Conservation (phyloP, 1,284 basidiomycete species). For the Marasmius sp. region DNA sequence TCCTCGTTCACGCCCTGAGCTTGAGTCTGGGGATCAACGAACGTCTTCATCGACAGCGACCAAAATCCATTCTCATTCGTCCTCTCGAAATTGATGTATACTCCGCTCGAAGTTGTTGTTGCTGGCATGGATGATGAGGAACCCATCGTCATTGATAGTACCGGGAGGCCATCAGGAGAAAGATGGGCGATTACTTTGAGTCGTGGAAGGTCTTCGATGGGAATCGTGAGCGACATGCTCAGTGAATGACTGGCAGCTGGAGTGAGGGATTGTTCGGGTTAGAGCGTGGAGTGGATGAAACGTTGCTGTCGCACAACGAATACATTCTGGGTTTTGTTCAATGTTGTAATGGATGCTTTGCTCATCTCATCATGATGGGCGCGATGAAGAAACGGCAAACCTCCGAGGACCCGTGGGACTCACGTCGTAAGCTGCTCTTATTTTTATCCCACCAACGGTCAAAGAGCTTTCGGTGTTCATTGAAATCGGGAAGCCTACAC, state of each 20-base stretch:
- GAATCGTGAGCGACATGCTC: not conserved
- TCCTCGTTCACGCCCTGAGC: not conserved
- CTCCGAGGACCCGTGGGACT: too few relatives aligned
- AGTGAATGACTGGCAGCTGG: too few relatives aligned
- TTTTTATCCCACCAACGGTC: not conserved
- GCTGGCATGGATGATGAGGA: not conserved
- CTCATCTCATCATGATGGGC: too few relatives aligned
- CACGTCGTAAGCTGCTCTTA: not conserved
- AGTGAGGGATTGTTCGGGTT: too few relatives aligned
- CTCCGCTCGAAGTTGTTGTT: not conserved
- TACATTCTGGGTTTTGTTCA: too few relatives aligned
- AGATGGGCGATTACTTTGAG: not conserved
- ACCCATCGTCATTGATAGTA: not conserved
- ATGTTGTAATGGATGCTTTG: too few relatives aligned
- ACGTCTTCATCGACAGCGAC: not conserved
- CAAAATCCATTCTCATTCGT: not conserved
- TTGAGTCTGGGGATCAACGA: not conserved
- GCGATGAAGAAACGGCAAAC: too few relatives aligned
- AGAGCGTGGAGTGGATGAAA: too few relatives aligned
- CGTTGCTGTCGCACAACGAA: too few relatives aligned
- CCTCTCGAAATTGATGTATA: too few relatives aligned
- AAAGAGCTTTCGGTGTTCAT: too few relatives aligned
- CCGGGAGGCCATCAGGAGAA: not conserved
- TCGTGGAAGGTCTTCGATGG: not conserved
- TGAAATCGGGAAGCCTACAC: too few relatives aligned